Conservation (phyloP, 129 eudicot genomes). For the Flaveria bidentis region DNA sequence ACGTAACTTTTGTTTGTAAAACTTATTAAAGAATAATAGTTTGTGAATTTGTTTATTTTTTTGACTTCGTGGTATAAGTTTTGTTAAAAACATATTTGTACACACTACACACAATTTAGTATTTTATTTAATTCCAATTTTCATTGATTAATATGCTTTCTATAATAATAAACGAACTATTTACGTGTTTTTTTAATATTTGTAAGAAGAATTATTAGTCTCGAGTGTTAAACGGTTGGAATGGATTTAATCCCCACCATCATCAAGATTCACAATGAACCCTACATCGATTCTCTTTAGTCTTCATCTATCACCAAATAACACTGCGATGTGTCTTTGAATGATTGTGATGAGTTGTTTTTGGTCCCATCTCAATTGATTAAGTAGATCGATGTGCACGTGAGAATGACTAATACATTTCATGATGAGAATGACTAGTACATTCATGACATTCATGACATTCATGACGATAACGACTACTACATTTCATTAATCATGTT, state of each 20-base stretch:
- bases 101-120: too few relatives aligned
- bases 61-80: too few relatives aligned
- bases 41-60: too few relatives aligned
- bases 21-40: too few relatives aligned
- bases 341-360: conserved; percentile 35
- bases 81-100: too few relatives aligned
- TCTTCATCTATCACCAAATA: conserved; percentile 34
- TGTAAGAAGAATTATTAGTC: conserved; percentile 3
- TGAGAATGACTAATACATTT: conserved; percentile 29
- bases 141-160: not conserved
- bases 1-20: too few relatives aligned
- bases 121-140: too few relatives aligned
- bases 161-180: not conserved
- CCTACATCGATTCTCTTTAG: conserved; percentile 36
- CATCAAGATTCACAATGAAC: conserved; percentile 22
- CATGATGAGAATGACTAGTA: conserved; percentile 25
- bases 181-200: not conserved
- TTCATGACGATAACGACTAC: conserved; percentile 20
- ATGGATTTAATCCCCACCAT: conserved; percentile 30
- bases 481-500: conserved; percentile 9
- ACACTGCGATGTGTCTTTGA: conserved; percentile 26
- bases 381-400: conserved; percentile 21
- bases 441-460: conserved; percentile 18
- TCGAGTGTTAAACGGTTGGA: conserved; percentile 21
- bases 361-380: conserved; percentile 24